phyloP scores from a whole-genome alignment of 768 basidiomycete genomes.

The Leucogyrophana mollusca region DNA sequence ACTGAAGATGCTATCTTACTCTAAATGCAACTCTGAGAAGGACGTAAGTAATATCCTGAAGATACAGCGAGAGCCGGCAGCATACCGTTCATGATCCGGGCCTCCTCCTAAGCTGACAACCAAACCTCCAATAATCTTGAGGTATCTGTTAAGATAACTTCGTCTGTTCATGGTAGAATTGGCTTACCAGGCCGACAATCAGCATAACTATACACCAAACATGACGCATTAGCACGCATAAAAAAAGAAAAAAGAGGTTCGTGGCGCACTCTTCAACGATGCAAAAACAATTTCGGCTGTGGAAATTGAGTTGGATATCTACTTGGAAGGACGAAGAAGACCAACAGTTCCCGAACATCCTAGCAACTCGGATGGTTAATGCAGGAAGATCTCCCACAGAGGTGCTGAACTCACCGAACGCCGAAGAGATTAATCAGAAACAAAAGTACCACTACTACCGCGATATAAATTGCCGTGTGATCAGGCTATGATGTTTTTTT shows the following conservation, averaged over 20 bases:
- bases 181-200: conserved; percentile 31
- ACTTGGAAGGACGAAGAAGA: too few relatives aligned
- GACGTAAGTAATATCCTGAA: conserved; percentile 1
- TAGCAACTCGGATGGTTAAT: conserved; percentile 24
- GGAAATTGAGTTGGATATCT: too few relatives aligned
- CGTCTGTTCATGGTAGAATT: not conserved
- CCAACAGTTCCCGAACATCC: conserved; percentile 22
- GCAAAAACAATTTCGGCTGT: conserved; percentile 23
- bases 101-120: conserved; percentile 61
- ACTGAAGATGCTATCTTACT: not conserved
- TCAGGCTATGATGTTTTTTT: conserved; percentile 22
- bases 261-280: conserved; percentile 18
- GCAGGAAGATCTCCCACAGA: conserved; percentile 29
- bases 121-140: conserved; percentile 39
- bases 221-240: too few relatives aligned
- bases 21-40: conserved; percentile 17
- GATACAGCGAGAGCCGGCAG: conserved; percentile 31
- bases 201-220: conserved; percentile 29
- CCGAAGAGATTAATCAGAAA: conserved; percentile 47
- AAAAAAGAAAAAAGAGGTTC: not conserved
- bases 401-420: conserved; percentile 39
- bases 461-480: conserved; percentile 41
- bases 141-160: too few relatives aligned
- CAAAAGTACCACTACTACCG: conserved; percentile 35
- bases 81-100: conserved; percentile 42